Base-by-base conservation (phyloP, 805 yeast species). In the Lachancea sp. region DNA sequence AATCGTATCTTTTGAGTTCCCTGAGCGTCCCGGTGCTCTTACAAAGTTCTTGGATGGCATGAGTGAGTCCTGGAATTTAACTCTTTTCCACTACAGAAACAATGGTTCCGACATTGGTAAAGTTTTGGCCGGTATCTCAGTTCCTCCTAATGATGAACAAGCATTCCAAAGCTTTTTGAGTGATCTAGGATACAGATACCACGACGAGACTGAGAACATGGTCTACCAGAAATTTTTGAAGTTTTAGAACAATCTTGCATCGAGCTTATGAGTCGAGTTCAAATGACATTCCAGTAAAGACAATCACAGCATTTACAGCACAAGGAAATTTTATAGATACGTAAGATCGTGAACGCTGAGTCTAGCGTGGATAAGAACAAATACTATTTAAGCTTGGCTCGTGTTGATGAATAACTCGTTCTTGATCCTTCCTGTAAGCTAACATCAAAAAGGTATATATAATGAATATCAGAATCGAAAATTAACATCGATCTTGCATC, bases 21-120 rank as follows among this genome's bases (percentile, higher is more conserved):
- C 99, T 12, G 99, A 93, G 61, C 81, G 93, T 59, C 98, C 99
- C 2, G 95, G 96, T 39, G 97, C 99, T 1, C 73, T 93, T 58
- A 78, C 83, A 25, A 83, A 77, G 47, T 93, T 93, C 69, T 73
- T 93, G 58, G 75, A 74, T 22, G 74, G 81, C 15, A 67, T 93
- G 60, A 78, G 82, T 57, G 73, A 75, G 20, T 79, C 81, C 41
- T 93, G 98, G 97, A 93, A 93, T 62, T 79, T 93, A 50, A 85
- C 97, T 1, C 68, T 93, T 57, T 93, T 93, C 81, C 96, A 93
- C 66, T 93, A 93, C 68, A 81, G 99, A 73, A 89, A 93, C 69
- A 95, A 89, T 56, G 99, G 99, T 33, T 82, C 91, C 42, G 99
- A 93, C 61, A 76, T 93, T 38, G 98, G 95, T 38, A 88, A 88